Base-by-base conservation (phyloP, 495 filamentous ascomycete genomes). In the Penicillium ucsense region DNA sequence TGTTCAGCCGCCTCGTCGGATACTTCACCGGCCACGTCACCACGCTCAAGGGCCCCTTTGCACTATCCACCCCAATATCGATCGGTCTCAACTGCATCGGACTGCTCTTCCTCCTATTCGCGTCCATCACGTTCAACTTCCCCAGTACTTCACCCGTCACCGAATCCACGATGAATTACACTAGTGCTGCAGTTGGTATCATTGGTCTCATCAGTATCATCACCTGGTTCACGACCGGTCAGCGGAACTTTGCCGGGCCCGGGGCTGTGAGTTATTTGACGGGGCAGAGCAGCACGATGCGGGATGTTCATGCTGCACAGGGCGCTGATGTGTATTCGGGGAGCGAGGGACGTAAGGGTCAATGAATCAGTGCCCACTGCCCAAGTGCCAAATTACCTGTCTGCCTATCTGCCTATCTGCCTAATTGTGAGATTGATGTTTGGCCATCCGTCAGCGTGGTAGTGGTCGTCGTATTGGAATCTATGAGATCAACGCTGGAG, bases 131-230 rank as follows among this genome's bases (percentile, higher is more conserved):
- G 0, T 80, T 82, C 60, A 81, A 79, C 47, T 79, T 82, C 52
- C 77, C 78, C 0, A 67, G 64, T 4, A 52, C 71, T 3, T 63
- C 49, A 33, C 78, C 78, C 0, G 76, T 81, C 2, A 63, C 56
- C 6, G 56, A 66, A 4, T 64, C 72, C 6, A 73, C 76, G 34
- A 81, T 82, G 78, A 82, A 81, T 46, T 80, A 81, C 50, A 78
- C 76, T 0, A 72, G 65, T 36, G 77, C 78, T 10, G 76, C 78
- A 0, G 65, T 79, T 47, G 78, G 77, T 3, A 62, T 77, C 6
- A 71, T 79, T 44, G 76, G 61, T 39, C 49, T 80, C 11, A 66
- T 82, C 27, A 73, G 67, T 33, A 9, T 70, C 0, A 49, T 77
- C 3, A 79, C 76, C 0, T 82, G 78, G 78, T 40, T 77, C 8